Conservation (phyloP, 192 early-diverging fungal genomes). For the Endogone sp. region DNA sequence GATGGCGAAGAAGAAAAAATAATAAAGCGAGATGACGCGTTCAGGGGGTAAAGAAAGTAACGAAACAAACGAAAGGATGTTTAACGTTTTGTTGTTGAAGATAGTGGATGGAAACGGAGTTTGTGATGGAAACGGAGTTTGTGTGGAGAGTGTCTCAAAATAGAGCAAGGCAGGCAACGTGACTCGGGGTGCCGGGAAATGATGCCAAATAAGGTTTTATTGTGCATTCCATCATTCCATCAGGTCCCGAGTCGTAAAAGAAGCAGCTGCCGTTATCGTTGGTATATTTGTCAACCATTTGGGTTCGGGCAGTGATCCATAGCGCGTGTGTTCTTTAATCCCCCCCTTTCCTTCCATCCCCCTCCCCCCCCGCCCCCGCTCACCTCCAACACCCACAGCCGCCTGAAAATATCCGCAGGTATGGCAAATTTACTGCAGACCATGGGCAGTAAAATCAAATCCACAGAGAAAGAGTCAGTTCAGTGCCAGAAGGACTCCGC, state of each 20-base stretch:
- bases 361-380: background rate
- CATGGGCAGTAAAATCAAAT: background rate
- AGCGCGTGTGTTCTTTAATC: background rate
- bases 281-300: background rate
- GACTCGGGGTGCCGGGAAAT: too few relatives aligned
- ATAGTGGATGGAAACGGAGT: too few relatives aligned
- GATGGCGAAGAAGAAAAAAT: too few relatives aligned
- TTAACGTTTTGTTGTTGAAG: too few relatives aligned
- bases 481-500: background rate
- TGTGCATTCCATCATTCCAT: background rate
- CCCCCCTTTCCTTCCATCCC: background rate
- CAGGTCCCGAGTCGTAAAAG: background rate
- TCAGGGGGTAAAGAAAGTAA: too few relatives aligned
- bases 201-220: background rate
- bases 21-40: too few relatives aligned
- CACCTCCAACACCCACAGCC: too few relatives aligned
- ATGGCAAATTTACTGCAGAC: background rate
- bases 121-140: too few relatives aligned
- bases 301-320: background rate
- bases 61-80: too few relatives aligned
- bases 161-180: too few relatives aligned
- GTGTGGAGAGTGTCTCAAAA: too few relatives aligned
- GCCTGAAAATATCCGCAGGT: background rate
- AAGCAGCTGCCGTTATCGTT: too few relatives aligned
- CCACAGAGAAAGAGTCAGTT: background rate